Percentiles rank a stretch among this genome's conserved stretches.
phyloP scores from a whole-genome alignment of 352 stramenopile genomes.

The Globisporangium paddicum region DNA sequence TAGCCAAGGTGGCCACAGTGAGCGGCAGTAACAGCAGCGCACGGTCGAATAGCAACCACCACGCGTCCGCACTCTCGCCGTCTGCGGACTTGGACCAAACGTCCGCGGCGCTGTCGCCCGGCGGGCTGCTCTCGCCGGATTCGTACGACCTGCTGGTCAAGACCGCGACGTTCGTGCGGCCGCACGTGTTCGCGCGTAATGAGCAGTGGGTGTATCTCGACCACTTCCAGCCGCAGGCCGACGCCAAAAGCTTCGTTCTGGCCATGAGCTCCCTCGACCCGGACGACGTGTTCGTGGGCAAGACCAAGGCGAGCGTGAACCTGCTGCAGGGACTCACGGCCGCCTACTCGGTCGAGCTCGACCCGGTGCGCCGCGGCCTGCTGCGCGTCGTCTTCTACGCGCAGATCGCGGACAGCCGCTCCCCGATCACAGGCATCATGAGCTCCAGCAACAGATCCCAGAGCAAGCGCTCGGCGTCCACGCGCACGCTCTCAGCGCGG shows the following conservation, averaged over 20 bases:
- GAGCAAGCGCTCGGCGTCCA: conserved; percentile 5
- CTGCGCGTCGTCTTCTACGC: conserved; percentile 39
- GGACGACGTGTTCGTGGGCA: conserved; percentile 47
- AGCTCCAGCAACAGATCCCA: not conserved
- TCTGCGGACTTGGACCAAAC: not conserved
- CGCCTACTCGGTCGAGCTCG: conserved; percentile 25
- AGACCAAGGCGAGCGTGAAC: conserved; percentile 29
- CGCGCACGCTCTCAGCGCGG: conserved; percentile 16
- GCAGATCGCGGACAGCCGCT: conserved; percentile 19
- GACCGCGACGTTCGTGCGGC: conserved; percentile 39
- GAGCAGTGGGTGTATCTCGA: conserved; percentile 48
- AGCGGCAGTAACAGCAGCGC: not conserved
- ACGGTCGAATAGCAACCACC: not conserved
- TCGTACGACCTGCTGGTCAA: conserved; percentile 29
- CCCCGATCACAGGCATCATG: not conserved
- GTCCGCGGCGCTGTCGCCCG: not conserved
- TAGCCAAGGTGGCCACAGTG: no score
- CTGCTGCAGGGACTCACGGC: conserved; percentile 25
- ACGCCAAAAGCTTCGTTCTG: conserved; percentile 24
- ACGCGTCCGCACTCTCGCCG: not conserved
- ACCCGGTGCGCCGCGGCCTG: conserved; percentile 13
- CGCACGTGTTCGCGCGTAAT: conserved; percentile 36
- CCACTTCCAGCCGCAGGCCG: conserved; percentile 13
- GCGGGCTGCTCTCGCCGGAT: not conserved
- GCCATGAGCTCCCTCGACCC: conserved; percentile 33